Base-by-base conservation (phyloP, 2,329 filamentous ascomycete genomes). In the Epichloe elymi region DNA sequence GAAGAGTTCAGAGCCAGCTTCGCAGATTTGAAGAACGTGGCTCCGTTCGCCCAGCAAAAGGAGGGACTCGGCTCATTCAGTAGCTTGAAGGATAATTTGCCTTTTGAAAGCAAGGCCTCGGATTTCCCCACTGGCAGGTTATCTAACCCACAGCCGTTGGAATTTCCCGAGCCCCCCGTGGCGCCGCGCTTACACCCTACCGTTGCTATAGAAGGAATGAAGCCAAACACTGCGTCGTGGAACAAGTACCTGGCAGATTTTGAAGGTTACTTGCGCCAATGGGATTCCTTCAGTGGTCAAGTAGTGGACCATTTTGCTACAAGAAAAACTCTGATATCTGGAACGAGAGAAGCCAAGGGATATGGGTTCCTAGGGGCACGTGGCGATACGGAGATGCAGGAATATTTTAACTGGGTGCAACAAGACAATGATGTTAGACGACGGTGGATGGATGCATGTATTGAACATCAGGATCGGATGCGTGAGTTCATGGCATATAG, bases 371-470 rank as follows among this genome's bases (percentile, higher is more conserved):
- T 79, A 17, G 66, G 67, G 33, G 59, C 65, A 8, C 61, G 63
- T 1, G 63, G 73, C 23, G 67, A 74, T 39, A 55, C 58, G 1
- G 79, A 76, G 0, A 71, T 82, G 23, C 62, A 70, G 15, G 74
- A 76, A 51, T 88, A 88, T 61, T 63, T 79, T 52, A 68, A 67
- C 38, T 79, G 77, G 61, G 66, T 84, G 51, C 74, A 77, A 56
- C 78, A 86, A 63, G 85, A 89, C 60, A 75, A 80, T 55, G 69
- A 71, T 46, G 77, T 86, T 5, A 71, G 81, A 51, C 71, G 72
- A 59, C 73, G 75, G 51, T 88, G 85, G 82, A 67, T 67, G 33
- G 63, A 74, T 8, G 78, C 78, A 7, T 79, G 76, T 54, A 74
- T 79, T 42, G 73, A 73, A 53, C 85, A 89, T 60, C 74, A 78